Evolutionary conservation across 352 stramenopile genomes (phyloP).

Genomic region (Globisporangium heterothallicum): DNA sequence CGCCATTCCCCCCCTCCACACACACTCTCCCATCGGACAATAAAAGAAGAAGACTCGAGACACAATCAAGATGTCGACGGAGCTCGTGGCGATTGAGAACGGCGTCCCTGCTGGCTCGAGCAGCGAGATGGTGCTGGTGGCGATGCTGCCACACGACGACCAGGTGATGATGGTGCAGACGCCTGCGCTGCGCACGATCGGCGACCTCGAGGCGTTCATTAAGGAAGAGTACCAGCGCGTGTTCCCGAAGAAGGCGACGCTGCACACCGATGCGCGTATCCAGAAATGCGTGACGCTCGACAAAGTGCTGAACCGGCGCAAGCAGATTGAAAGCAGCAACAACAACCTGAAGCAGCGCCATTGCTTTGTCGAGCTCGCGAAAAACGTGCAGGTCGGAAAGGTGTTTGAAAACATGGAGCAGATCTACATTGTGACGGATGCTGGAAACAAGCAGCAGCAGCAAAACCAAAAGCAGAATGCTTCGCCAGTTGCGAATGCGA

Average conservation of each 20-base stretch:
- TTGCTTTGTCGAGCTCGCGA: constrained; percentile 69
- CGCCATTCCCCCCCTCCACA: neutral
- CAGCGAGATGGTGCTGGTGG: constrained; percentile 64
- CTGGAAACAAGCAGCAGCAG: constrained; percentile 5
- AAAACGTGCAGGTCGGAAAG: constrained; percentile 73
- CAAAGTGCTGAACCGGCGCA: constrained; percentile 45
- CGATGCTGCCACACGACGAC: constrained; percentile 60
- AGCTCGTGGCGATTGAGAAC: constrained; percentile 22
- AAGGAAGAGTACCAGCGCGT: constrained; percentile 55
- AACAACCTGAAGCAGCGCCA: constrained; percentile 21
- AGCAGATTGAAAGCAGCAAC: constrained; percentile 15
- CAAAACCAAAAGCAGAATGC: neutral
- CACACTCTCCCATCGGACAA: neutral
- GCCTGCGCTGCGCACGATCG: constrained; percentile 35
- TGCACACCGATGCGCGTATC: constrained; percentile 51
- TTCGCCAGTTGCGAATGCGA: neutral
- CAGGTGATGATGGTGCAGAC: constrained; percentile 65
- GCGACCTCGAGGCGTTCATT: constrained; percentile 58
- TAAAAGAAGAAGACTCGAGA: too few relatives aligned
- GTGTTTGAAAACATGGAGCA: constrained; percentile 78
- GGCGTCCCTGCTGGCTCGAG: neutral
- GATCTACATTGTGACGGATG: constrained; percentile 58
- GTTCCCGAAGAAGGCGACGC: constrained; percentile 41
- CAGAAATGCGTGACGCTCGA: constrained; percentile 64
- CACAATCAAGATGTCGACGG: constrained; percentile 12